phyloP scores from a whole-genome alignment of 441 rosid genomes.

The Rhodomyrtus psidioides region DNA sequence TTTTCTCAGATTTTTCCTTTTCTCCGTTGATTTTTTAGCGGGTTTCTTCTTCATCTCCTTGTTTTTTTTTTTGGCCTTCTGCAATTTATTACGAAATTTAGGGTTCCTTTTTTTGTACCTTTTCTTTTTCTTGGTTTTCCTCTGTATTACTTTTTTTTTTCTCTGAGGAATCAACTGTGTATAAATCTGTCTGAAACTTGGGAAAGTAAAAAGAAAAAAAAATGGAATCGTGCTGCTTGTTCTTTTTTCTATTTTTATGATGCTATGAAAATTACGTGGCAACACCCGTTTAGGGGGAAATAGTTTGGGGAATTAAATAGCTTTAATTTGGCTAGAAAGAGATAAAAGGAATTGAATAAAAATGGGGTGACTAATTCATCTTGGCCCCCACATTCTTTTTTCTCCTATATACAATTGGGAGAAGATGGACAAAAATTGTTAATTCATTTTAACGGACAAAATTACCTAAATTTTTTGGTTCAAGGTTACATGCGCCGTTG shows the following conservation, averaged over 20 bases:
- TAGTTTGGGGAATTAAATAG: neutral
- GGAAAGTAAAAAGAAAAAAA: too few relatives aligned
- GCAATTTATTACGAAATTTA: neutral
- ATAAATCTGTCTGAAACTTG: neutral
- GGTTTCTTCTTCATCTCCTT: neutral
- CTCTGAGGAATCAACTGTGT: neutral
- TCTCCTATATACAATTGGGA: neutral
- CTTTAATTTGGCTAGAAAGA: neutral
- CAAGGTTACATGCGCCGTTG: neutral
- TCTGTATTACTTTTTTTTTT: neutral
- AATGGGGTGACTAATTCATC: neutral
- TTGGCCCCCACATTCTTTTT: neutral
- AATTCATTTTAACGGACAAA: neutral
- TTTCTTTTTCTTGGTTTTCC: neutral
- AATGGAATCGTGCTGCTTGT: neutral
- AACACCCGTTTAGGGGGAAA: neutral
- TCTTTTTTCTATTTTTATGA: neutral
- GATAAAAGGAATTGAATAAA: neutral
- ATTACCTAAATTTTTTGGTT: neutral
- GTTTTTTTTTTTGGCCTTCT: neutral
- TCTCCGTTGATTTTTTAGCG: constrained; percentile 1
- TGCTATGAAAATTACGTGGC: neutral
- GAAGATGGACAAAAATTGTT: neutral
- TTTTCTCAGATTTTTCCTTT: neutral
- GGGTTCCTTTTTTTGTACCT: neutral